Base-by-base conservation (phyloP, 352 stramenopile species). In the Pythium rhizo-oryzae region DNA sequence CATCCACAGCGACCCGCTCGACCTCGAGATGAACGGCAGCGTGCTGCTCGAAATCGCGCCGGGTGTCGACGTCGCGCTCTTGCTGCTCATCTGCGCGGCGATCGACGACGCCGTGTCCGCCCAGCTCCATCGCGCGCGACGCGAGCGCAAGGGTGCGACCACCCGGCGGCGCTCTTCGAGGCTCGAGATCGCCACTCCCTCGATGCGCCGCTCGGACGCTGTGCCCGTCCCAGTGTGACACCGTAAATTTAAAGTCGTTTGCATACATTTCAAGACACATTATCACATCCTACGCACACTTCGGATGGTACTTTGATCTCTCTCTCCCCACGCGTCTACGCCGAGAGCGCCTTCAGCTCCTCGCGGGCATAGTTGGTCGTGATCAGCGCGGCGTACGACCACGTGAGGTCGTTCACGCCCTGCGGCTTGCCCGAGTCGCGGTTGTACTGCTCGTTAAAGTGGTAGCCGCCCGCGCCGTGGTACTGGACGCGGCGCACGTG, bases 391-490 rank as follows among this genome's bases (percentile, higher is more conserved):
- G 65, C 65, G 65, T 77, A 77, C 50, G 70, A 77, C 70, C 70
- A 76, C 54, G 65, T 76, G 54, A 76, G 52, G 51, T 76, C 70
- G 60, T 69, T 76, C 59, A 76, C 70, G 53, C 70, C 70, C 52
- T 74, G 70, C 23, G 54, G 18, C 8, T 51, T 7, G 19, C 70
- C 70, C 58, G 70, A 69, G 46, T 73, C 53, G 65, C 70, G 70
- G 65, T 77, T 77, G 70, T 63, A 77, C 70, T 77, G 70, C 66
- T 74, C 70, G 44, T 77, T 77, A 35, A 76, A 67, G 66, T 77
- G 70, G 62, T 54, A 69, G 47, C 52, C 37, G 7, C 49, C 47
- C 0, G 65, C 60, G 51, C 65, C 65, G 65, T 76, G 65, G 70
- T 62, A 73, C 61, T 73, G 73, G 60, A 70, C 58, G 25, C 65